phyloP scores from a whole-genome alignment of 805 yeast species.

The Wickerhamiella galacta region DNA sequence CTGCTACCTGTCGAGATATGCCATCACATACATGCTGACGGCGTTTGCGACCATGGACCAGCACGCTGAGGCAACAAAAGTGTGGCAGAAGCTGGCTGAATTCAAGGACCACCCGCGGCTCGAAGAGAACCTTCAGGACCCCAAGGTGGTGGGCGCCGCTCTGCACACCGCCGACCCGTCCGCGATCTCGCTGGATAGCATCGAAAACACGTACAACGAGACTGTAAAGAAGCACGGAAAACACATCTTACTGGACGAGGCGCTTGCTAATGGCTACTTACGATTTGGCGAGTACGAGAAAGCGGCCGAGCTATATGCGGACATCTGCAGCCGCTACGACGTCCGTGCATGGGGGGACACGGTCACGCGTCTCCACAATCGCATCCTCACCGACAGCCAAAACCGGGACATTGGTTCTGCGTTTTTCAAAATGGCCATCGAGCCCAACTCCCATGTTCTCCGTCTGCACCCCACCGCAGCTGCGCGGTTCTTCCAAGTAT shows the following conservation, averaged over 20 bases:
- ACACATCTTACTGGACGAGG: constrained; percentile 14
- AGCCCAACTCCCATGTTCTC: constrained; percentile 6
- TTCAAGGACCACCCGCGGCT: constrained; percentile 1
- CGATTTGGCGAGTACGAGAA: constrained; percentile 8
- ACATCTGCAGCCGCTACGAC: constrained; percentile 10
- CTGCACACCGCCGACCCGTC: constrained; percentile 13
- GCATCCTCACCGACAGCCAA: constrained; percentile 12
- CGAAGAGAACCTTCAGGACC: constrained; percentile 9
- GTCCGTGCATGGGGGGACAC: constrained; percentile 6
- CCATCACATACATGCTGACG: constrained; percentile 14
- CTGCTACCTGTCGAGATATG: constrained; percentile 12
- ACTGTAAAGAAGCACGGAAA: constrained; percentile 12
- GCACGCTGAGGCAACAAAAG: constrained; percentile 10
- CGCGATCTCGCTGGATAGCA: constrained; percentile 11
- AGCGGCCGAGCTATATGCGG: constrained; percentile 13
- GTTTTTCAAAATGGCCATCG: constrained; percentile 11
- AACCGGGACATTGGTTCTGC: constrained; percentile 10
- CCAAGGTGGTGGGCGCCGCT: constrained; percentile 15
- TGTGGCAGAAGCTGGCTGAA: constrained; percentile 11
- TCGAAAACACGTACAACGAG: constrained; percentile 10
- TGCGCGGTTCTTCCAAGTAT: constrained; percentile 9
- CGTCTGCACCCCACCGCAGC: constrained; percentile 16
- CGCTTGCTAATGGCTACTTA: constrained; percentile 12
- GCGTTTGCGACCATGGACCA: constrained; percentile 12
- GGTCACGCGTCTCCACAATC: constrained; percentile 14